Conservation (phyloP, 1,284 basidiomycete species). For the Sphagnurus paluster region DNA sequence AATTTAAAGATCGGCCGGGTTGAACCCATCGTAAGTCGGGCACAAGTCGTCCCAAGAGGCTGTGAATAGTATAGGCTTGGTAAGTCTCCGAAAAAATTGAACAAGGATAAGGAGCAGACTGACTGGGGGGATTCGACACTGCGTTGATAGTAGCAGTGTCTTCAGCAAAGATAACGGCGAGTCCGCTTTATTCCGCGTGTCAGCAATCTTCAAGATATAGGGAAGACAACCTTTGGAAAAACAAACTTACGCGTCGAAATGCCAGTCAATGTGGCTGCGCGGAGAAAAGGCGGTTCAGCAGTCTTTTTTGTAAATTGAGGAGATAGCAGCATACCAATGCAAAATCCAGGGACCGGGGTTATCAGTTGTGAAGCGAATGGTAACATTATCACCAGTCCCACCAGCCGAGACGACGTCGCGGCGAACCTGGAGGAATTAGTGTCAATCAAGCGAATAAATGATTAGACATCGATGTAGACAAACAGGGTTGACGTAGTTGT, state of each 20-base stretch:
- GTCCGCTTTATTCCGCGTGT: background rate
- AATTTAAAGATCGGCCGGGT: background rate
- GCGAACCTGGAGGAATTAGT: background rate
- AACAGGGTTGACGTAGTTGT: slow-evolving; percentile 38
- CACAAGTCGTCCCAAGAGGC: slow-evolving; percentile 3
- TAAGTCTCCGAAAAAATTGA: background rate
- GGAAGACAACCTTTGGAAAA: background rate
- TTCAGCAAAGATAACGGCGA: slow-evolving; percentile 4
- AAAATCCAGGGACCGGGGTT: slow-evolving; percentile 51
- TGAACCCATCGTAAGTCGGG: background rate
- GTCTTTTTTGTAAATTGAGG: background rate
- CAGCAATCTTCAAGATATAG: background rate
- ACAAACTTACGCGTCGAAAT: background rate
- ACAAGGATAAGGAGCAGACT: too few relatives aligned
- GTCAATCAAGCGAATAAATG: background rate
- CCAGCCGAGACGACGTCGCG: slow-evolving; percentile 38
- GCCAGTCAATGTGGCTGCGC: slow-evolving; percentile 5
- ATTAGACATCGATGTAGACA: background rate
- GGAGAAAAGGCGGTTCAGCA: background rate
- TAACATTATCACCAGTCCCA: slow-evolving; percentile 27
- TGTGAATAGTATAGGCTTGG: background rate
- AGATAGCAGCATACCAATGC: slow-evolving; percentile 32
- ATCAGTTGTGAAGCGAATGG: slow-evolving; percentile 40
- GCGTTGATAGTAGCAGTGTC: background rate
- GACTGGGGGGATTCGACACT: background rate